A percentile compares a stretch with the other conserved stretches of the same genome.
Conservation (phyloP, 2,329 filamentous ascomycete species). For the Erysiphe pisi region DNA sequence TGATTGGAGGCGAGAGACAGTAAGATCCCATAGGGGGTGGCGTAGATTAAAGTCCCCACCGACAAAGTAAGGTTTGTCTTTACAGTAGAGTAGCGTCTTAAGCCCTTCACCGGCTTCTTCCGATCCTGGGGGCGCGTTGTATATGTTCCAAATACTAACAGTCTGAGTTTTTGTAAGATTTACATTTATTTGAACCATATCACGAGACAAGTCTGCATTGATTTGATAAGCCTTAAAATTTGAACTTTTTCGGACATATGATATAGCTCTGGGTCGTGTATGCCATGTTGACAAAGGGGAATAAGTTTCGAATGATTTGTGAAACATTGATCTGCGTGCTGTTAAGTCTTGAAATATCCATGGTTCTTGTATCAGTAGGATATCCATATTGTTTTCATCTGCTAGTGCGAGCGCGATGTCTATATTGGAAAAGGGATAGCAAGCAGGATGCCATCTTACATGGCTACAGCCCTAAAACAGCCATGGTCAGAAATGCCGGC, state of each 20-base stretch:
- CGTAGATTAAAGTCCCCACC: too few species aligned
- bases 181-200: neutral
- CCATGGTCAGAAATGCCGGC: neutral
- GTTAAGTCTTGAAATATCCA: too few species aligned
- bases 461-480: neutral
- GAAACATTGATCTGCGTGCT: too few species aligned
- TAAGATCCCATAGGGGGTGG: too few species aligned
- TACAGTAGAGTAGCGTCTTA: neutral
- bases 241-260: neutral
- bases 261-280: too few species aligned
- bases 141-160: neutral
- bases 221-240: neutral
- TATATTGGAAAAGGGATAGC: neutral
- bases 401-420: neutral
- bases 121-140: neutral
- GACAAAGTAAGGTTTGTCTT: slow-evolving; percentile 17
- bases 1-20: too few species aligned
- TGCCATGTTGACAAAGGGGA: too few species aligned
- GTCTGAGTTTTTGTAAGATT: neutral
- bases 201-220: neutral
- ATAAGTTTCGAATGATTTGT: too few species aligned
- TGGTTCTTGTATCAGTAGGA: too few species aligned
- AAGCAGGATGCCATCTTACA: slow-evolving; percentile 10
- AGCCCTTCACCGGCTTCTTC: neutral
- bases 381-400: too few species aligned